Evolutionary conservation across 1,139 yeast genomes (phyloP), one percentile per base, ranked within the genome.

Genomic region (Lodderomyces theae): DNA sequence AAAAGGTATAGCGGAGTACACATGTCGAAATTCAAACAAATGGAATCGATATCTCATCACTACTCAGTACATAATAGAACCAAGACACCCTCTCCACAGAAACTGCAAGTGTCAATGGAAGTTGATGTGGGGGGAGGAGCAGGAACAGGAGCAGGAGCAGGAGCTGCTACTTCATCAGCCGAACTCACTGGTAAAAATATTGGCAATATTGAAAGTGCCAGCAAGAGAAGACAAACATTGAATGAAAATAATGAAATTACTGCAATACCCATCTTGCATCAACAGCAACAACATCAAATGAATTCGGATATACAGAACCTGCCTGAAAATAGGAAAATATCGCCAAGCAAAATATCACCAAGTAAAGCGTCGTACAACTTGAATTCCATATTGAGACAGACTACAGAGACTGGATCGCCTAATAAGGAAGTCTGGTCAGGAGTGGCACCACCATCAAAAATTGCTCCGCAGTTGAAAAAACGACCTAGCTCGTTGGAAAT

Each of bases 31-130:
- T 68, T 68, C 51, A 59, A 55, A 43, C 60, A 61, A 38, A 68
- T 72, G 75, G 76, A 71, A 29, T 64, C 72, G 25, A 71, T 72
- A 24, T 57, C 64, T 17, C 59, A 53, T 35, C 77, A 72, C 44
- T 72, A 71, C 45, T 66, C 74, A 2, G 57, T 63, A 18, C 50
- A 46, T 10, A 18, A 25, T 25, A 8, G 25, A 22, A 9, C 34
- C 19, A 38, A 26, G 13, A 43, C 50, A 2, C 48, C 50, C 17
- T 44, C 48, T 10, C 46, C 46, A 12, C 46, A 40, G 16, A 44
- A 44, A 34, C 11, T 28, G 18, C 18, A 16, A 28, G 18, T 15
- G n/a, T n/a, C n/a, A n/a, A n/a, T n/a, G n/a, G n/a, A n/a, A n/a
- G n/a, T n/a, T n/a, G n/a, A n/a, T n/a, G n/a, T n/a, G n/a, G n/a